Evolutionary conservation across 192 early-diverging fungal species (phyloP).

Genomic region (Glomus cerebriforme): DNA sequence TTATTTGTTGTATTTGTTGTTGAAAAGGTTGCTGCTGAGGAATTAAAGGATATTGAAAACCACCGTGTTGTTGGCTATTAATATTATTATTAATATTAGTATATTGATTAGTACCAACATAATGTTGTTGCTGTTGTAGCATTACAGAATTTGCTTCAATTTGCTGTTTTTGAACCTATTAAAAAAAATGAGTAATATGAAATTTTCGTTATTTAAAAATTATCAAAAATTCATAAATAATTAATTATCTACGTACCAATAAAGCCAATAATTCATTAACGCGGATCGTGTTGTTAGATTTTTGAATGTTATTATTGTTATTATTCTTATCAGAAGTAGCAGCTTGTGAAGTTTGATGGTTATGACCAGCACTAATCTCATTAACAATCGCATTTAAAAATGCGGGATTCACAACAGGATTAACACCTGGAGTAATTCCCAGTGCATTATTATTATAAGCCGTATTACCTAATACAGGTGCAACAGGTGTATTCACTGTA

Average conservation of each 20-base stretch:
- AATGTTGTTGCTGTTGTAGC: background rate
- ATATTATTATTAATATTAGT: background rate
- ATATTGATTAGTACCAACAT: background rate
- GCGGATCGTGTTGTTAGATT: background rate
- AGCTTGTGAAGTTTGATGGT: background rate
- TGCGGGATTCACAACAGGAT: background rate
- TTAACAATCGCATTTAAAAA: background rate
- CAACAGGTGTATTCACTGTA: background rate
- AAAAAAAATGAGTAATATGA: background rate
- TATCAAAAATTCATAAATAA: too few species aligned
- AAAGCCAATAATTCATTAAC: background rate
- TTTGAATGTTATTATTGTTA: background rate
- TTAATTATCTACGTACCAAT: background rate
- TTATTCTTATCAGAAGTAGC: background rate
- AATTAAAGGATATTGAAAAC: background rate
- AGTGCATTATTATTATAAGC: background rate
- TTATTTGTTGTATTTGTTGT: background rate
- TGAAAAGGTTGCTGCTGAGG: background rate
- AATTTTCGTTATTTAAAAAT: background rate
- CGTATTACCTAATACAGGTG: background rate
- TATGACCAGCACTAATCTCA: background rate
- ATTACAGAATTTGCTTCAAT: background rate
- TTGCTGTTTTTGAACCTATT: background rate
- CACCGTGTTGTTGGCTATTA: background rate
- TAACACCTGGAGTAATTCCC: background rate